Conservation (phyloP, 805 yeast species). For the Pichia pseudocactophila region DNA sequence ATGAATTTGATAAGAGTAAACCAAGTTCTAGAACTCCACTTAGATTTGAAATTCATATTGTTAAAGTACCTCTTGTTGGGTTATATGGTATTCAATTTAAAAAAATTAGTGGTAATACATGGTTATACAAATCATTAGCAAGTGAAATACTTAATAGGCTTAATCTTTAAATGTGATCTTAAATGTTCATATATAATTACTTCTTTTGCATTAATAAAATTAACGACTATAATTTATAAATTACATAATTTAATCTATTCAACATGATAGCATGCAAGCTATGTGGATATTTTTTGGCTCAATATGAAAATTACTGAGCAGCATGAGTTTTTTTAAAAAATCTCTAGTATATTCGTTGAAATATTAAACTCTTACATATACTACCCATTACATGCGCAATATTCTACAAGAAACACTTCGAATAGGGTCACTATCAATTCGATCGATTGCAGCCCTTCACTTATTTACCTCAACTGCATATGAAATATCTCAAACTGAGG, state of each 20-base stretch:
- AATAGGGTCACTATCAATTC: slow-evolving; percentile 32
- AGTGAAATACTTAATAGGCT: slow-evolving; percentile 70
- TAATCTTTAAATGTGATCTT: slow-evolving; percentile 38
- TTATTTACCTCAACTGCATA: slow-evolving; percentile 27
- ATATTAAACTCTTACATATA: too few species aligned
- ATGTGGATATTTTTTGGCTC: too few species aligned
- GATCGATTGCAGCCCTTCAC: slow-evolving; percentile 61
- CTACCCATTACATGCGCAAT: neutral
- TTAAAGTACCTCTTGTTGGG: slow-evolving; percentile 83
- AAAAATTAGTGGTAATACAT: slow-evolving; percentile 85
- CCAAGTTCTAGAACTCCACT: slow-evolving; percentile 45
- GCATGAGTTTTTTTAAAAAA: neutral
- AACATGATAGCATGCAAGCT: too few species aligned
- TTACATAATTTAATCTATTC: too few species aligned
- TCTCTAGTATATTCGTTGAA: too few species aligned
- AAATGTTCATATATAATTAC: neutral
- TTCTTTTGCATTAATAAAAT: neutral
- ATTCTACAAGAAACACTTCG: slow-evolving; percentile 8
- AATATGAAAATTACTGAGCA: too few species aligned
- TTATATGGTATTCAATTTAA: slow-evolving; percentile 92
- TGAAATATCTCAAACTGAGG: slow-evolving; percentile 53
- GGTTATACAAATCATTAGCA: slow-evolving; percentile 90
- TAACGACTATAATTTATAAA: too few species aligned
- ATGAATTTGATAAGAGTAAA: slow-evolving; percentile 1
- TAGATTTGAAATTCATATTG: slow-evolving; percentile 84